A percentile compares a stretch with the other conserved stretches of the same genome.
phyloP scores from a whole-genome alignment of 129 eudicot genomes.

The Pittosporum tobira region DNA sequence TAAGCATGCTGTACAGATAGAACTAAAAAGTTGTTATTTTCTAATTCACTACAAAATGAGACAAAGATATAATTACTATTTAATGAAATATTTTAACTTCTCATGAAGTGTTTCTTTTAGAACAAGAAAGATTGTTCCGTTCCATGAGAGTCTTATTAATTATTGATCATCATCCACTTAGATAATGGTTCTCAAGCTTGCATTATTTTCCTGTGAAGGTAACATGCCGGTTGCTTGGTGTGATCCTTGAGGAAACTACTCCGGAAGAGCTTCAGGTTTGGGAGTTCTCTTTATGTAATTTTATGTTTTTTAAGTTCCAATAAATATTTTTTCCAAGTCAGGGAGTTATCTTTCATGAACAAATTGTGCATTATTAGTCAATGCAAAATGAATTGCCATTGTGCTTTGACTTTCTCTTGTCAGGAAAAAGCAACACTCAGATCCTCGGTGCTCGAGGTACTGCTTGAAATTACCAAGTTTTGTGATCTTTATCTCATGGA shows the following conservation, averaged over 20 bases:
- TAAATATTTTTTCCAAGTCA: too few species aligned
- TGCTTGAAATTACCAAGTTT: constrained; percentile 71
- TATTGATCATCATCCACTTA: constrained; percentile 7
- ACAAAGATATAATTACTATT: too few species aligned
- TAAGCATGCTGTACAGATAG: background rate
- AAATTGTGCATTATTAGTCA: background rate
- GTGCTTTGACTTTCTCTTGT: constrained; percentile 8
- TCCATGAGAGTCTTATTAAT: background rate
- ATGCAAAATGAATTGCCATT: background rate
- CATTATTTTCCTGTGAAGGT: constrained; percentile 39
- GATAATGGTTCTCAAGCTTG: constrained; percentile 1
- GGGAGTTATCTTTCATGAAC: background rate
- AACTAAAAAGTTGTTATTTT: too few species aligned
- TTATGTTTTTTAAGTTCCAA: too few species aligned
- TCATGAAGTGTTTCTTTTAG: too few species aligned
- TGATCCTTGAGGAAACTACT: constrained; percentile 68
- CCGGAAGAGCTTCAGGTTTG: constrained; percentile 98
- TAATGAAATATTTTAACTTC: too few species aligned
- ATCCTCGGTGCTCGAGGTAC: constrained; percentile 70
- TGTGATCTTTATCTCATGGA: constrained; percentile 96
- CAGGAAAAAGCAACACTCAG: constrained; percentile 85
- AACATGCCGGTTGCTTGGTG: constrained; percentile 82
- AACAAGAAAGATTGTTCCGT: background rate
- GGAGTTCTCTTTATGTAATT: too few species aligned
- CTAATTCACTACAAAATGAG: too few species aligned